Evolutionary conservation across 495 filamentous ascomycete species (phyloP).

Genomic region (Xylaria sp.): DNA sequence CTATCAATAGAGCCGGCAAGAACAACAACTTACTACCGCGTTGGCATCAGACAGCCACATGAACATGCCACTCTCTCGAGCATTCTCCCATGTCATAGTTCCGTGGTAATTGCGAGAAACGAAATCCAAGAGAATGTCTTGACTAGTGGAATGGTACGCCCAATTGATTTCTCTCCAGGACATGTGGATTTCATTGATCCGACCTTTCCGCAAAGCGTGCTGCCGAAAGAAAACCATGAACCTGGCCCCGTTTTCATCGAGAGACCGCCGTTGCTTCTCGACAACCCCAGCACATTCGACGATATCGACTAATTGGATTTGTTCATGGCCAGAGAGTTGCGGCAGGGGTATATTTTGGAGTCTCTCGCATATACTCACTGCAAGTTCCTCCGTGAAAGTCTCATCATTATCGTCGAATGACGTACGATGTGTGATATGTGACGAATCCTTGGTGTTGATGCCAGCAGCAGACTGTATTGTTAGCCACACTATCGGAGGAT

Average conservation of each 20-base stretch:
- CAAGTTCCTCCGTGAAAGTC: constrained; percentile 75
- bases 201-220: constrained; percentile 73
- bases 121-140: constrained; percentile 91
- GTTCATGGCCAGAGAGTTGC: constrained; percentile 84
- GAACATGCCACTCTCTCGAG: constrained; percentile 86
- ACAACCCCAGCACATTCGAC: constrained; percentile 88
- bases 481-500: constrained; percentile 6
- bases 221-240: constrained; percentile 92
- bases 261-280: constrained; percentile 86
- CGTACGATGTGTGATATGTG: constrained; percentile 38
- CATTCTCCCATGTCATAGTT: constrained; percentile 81
- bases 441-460: constrained; percentile 29
- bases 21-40: constrained; percentile 68
- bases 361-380: constrained; percentile 74
- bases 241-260: constrained; percentile 91
- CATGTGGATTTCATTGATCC: constrained; percentile 70
- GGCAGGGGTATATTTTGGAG: constrained; percentile 78
- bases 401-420: constrained; percentile 62
- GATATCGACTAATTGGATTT: constrained; percentile 86
- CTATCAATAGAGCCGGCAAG: background rate
- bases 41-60: constrained; percentile 87
- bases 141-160: constrained; percentile 90
- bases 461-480: constrained; percentile 35
- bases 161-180: constrained; percentile 95
- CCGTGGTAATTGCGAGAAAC: constrained; percentile 82